A percentile compares a stretch with the other conserved stretches of the same genome.
Evolutionary conservation across 495 filamentous ascomycete species (phyloP).

Genomic region (Glutinoglossum americanum): DNA sequence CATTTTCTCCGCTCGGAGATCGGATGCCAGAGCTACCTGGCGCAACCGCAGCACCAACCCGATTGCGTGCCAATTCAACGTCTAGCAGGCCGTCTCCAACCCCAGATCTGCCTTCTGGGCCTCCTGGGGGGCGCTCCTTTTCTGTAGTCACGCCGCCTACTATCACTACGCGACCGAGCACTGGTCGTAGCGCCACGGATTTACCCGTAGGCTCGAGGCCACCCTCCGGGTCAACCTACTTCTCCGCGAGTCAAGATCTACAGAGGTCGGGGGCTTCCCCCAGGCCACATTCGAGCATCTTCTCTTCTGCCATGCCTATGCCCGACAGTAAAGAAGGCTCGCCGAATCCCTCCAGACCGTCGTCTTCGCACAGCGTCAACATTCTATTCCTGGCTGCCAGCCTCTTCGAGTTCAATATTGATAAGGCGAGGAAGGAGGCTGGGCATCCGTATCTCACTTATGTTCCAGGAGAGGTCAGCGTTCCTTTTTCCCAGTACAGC

Average conservation of each 20-base stretch:
- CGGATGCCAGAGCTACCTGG: neutral
- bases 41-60: neutral
- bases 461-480: conserved; percentile 58
- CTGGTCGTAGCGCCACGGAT: conserved; percentile 20
- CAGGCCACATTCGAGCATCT: conserved; percentile 41
- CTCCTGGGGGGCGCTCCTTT: conserved; percentile 15
- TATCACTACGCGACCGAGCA: conserved; percentile 22
- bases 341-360: conserved; percentile 41
- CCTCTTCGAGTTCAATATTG: conserved; percentile 91
- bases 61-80: neutral
- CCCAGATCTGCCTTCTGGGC: conserved; percentile 17
- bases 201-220: neutral
- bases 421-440: conserved; percentile 72
- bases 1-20: neutral
- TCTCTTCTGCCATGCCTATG: conserved; percentile 72
- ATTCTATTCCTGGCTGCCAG: conserved; percentile 80
- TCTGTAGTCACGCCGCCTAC: conserved; percentile 7
- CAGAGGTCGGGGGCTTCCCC: conserved; percentile 17
- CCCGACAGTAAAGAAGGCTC: conserved; percentile 35
- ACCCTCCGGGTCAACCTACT: neutral
- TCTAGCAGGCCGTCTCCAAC: conserved; percentile 14
- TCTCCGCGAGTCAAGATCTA: conserved; percentile 20
- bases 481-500: conserved; percentile 10
- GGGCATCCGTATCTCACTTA: conserved; percentile 94
- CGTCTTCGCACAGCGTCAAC: conserved; percentile 26